Base-by-base conservation (phyloP, 75 land plant species). In the Picea sitchensis region DNA sequence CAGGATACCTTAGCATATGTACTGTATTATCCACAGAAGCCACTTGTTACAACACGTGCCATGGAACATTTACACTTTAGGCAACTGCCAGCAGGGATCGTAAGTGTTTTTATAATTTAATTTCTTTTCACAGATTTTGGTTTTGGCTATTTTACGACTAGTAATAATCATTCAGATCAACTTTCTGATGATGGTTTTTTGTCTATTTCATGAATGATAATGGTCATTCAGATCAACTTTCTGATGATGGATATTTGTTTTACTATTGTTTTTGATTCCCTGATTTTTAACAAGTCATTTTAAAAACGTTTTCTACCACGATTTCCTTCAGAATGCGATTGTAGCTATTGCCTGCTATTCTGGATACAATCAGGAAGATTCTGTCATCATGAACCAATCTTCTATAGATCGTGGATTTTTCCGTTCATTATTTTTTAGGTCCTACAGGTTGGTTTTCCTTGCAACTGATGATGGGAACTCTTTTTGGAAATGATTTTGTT, bases 1-100 rank as follows among this genome's bases (percentile, higher is more conserved):
- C 88, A 98, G 99, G 99, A 98, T 80, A 98, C 99, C 2, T 81
- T 98, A 80, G 99, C 99, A 36, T 98, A 98, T 86, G 99, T 98
- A 18, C 88, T 98, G 4, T 98, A 98, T 68, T 98, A 98, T 80
- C 99, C 99, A 34, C 99, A 98, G 74, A 98, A 98, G 85, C 99
- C 99, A 63, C 91, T 98, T 68, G 99, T 98, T 61, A 98, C 99
- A 15, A 98, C 99, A 15, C 86, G 96, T 82, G 99, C 99, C 61
- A 98, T 98, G 99, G 99, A 95, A 82, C 99, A 98, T 75, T 83
- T 98, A 80, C 99, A 98, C 77, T 98, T 98, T 64, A 81, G 99
- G 80, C 99, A 98, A 81, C 90, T 98, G 68, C 99, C 99, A 54
- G 99, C 99, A 71, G 99, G 99, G 79, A 98, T 98, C 87, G 99